A percentile compares a stretch with the other conserved stretches of the same genome.
phyloP scores from a whole-genome alignment of 345 rosid genomes.

The Mallotus nudiflorus region DNA sequence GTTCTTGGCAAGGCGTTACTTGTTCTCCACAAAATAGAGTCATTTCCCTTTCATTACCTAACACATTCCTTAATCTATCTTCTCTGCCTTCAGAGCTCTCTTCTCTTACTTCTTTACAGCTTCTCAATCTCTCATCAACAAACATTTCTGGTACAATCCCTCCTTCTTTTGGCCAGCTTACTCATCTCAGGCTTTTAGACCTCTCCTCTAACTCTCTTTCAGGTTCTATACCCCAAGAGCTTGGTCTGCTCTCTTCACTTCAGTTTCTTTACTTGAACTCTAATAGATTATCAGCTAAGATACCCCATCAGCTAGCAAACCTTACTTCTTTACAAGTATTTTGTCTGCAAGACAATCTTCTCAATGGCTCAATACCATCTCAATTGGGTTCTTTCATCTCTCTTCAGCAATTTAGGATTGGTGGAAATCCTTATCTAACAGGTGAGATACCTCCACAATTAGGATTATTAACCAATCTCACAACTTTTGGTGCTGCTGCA shows the following conservation, averaged over 20 bases:
- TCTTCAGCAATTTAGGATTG: slow-evolving; percentile 77
- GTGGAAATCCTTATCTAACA: slow-evolving; percentile 78
- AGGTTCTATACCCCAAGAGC: slow-evolving; percentile 68
- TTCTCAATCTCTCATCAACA: slow-evolving; percentile 85
- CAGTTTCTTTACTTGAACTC: slow-evolving; percentile 84
- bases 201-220: slow-evolving; percentile 87
- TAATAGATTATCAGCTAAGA: slow-evolving; percentile 65
- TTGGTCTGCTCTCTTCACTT: slow-evolving; percentile 70
- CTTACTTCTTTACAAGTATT: slow-evolving; percentile 68
- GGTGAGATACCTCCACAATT: slow-evolving; percentile 79
- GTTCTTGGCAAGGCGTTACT: slow-evolving; percentile 89
- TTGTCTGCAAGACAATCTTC: slow-evolving; percentile 80
- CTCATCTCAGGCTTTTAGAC: slow-evolving; percentile 74
- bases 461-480: slow-evolving; percentile 72
- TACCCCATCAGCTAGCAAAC: slow-evolving; percentile 68
- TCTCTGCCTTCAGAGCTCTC: slow-evolving; percentile 67
- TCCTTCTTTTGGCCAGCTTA: slow-evolving; percentile 67
- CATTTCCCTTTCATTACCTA: slow-evolving; percentile 72
- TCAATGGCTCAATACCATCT: slow-evolving; percentile 83
- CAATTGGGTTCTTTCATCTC: slow-evolving; percentile 73
- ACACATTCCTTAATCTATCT: slow-evolving; percentile 85
- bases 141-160: slow-evolving; percentile 89
- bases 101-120: slow-evolving; percentile 79
- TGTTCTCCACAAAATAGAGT: slow-evolving; percentile 85
- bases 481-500: slow-evolving; percentile 91